Evolutionary conservation across 495 filamentous ascomycete genomes (phyloP).

Genomic region (Amorphotheca resinae): DNA sequence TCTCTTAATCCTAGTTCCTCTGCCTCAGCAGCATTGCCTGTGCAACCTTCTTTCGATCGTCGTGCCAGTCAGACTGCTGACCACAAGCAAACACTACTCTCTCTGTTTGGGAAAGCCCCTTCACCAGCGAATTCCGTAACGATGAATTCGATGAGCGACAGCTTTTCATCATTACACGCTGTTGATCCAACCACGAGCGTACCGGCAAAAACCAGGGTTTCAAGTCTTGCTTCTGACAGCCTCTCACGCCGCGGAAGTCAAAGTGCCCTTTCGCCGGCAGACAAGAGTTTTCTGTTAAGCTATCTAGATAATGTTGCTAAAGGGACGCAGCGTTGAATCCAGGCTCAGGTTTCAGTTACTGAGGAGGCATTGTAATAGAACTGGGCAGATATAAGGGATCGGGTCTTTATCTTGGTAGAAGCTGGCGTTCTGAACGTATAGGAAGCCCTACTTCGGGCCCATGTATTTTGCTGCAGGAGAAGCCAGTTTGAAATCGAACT

Average conservation of each 20-base stretch:
- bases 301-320: slow-evolving; percentile 53
- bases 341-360: no score
- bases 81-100: slow-evolving; percentile 56
- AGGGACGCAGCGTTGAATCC: slow-evolving; percentile 3
- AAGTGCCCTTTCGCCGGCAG: slow-evolving; percentile 48
- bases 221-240: slow-evolving; percentile 18
- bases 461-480: no score
- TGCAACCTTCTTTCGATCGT: slow-evolving; percentile 13
- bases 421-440: no score
- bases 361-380: no score
- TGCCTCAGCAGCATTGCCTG: slow-evolving; percentile 1
- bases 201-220: slow-evolving; percentile 23
- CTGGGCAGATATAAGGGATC: no score
- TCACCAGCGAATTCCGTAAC: slow-evolving; percentile 30
- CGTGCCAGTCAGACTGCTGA: slow-evolving; percentile 25
- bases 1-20: slow-evolving; percentile 11
- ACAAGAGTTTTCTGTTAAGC: slow-evolving; percentile 67
- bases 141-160: slow-evolving; percentile 24
- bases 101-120: slow-evolving; percentile 55
- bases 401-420: no score
- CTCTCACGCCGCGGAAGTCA: slow-evolving; percentile 33
- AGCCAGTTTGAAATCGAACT: no score
- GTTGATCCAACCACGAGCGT: slow-evolving; percentile 24
- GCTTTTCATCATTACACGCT: slow-evolving; percentile 24
- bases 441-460: no score